Percentiles rank a stretch among this genome's conserved stretches.
Conservation (phyloP, 1,284 basidiomycete species). For the Sanghuangporus baumii region DNA sequence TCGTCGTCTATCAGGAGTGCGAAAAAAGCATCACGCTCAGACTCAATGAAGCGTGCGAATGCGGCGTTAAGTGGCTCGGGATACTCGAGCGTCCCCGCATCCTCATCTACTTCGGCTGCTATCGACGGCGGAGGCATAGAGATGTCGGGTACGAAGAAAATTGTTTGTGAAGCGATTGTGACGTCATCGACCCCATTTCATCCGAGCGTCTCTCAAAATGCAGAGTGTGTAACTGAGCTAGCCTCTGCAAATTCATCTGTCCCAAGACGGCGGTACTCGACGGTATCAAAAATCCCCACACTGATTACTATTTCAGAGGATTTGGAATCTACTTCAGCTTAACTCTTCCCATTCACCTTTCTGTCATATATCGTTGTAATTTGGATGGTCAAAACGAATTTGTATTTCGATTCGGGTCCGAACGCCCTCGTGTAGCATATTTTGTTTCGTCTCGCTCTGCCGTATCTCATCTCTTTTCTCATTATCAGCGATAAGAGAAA, state of each 20-base stretch:
- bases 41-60: background rate
- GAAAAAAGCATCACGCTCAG: background rate
- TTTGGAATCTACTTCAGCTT: background rate
- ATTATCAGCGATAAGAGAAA: no score
- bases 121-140: background rate
- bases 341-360: background rate
- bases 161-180: no score
- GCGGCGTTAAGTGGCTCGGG: background rate
- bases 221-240: background rate
- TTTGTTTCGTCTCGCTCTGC: no score
- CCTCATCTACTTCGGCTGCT: no score
- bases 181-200: no score
- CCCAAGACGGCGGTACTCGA: background rate
- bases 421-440: no score
- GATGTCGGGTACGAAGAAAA: no score
- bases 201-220: background rate
- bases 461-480: no score
- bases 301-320: background rate
- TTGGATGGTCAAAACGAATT: background rate
- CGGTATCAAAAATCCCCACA: background rate
- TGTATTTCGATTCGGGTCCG: background rate
- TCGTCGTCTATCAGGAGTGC: background rate
- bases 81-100: background rate
- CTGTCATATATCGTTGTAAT: background rate
- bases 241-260: background rate